These are phyloP conservation scores for Eucalyptus erythrocorys DNA, from an alignment of 345 rosid species.

Conservation along the genomic window DNA sequence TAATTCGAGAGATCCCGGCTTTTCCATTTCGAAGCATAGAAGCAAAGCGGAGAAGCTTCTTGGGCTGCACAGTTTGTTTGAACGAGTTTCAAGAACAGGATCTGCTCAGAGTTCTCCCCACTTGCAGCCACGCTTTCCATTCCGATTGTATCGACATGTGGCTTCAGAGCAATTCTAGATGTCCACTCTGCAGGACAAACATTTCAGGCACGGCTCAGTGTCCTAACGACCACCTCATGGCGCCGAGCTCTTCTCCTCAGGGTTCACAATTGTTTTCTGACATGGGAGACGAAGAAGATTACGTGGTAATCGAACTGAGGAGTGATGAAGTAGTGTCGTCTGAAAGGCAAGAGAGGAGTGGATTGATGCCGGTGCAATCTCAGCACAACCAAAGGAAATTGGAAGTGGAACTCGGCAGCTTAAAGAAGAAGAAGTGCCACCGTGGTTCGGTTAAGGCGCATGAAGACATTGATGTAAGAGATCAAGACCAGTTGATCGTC, in stretches of 20 bases:
- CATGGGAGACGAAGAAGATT: slow-evolving; percentile 53
- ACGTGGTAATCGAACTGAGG: slow-evolving; percentile 46
- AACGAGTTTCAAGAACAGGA: slow-evolving; percentile 47
- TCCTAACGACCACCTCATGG: slow-evolving; percentile 28
- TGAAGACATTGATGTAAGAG: slow-evolving; percentile 40
- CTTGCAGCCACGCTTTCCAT: slow-evolving; percentile 50
- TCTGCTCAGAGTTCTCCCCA: slow-evolving; percentile 46
- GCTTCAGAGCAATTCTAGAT: slow-evolving; percentile 45
- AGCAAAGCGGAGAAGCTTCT: slow-evolving; percentile 4
- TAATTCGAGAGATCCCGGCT: slow-evolving; percentile 40
- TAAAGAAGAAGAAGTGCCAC: slow-evolving; percentile 9
- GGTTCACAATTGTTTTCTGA: slow-evolving; percentile 22
- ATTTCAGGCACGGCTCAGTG: slow-evolving; percentile 24
- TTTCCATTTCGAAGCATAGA: slow-evolving; percentile 18
- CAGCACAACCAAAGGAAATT: slow-evolving; percentile 3
- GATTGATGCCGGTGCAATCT: background rate
- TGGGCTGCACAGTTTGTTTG: slow-evolving; percentile 54
- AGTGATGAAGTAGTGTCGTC: slow-evolving; percentile 1
- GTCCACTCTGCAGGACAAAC: slow-evolving; percentile 56
- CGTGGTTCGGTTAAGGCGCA: slow-evolving; percentile 41
- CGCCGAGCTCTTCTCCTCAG: slow-evolving; percentile 60
- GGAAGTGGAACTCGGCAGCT: slow-evolving; percentile 6
- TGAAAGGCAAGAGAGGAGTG: background rate
- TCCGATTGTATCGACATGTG: slow-evolving; percentile 52
- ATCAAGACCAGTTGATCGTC: slow-evolving; percentile 24